phyloP scores from a whole-genome alignment of 116 monocot species.

The Trichopus zeylanicus region DNA sequence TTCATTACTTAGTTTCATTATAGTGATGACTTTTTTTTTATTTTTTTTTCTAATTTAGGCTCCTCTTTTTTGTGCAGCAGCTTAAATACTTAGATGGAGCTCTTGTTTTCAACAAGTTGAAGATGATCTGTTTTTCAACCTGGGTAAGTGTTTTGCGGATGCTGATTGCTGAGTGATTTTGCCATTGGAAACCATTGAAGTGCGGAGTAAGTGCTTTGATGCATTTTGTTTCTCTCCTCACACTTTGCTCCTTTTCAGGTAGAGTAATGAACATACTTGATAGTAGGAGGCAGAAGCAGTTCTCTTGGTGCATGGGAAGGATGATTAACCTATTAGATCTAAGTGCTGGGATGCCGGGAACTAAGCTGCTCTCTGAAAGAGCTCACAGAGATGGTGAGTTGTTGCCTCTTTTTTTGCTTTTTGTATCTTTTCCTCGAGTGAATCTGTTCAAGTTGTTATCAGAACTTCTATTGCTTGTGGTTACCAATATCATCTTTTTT shows the following conservation, averaged over 20 bases:
- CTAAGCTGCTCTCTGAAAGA: constrained; percentile 25
- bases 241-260: not conserved
- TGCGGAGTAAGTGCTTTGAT: not conserved
- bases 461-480: too few relatives aligned
- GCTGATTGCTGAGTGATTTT: not conserved
- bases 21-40: not conserved
- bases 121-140: too few relatives aligned
- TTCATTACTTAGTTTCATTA: not conserved
- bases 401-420: not conserved
- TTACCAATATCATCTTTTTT: too few relatives aligned
- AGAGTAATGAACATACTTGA: constrained; percentile 8
- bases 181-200: not conserved
- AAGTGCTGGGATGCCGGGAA: constrained; percentile 13
- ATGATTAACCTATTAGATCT: constrained; percentile 32
- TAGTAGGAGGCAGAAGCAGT: constrained; percentile 12
- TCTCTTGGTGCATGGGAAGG: constrained; percentile 27
- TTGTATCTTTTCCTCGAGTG: not conserved
- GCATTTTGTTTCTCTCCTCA: not conserved
- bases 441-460: not conserved
- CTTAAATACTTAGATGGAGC: not conserved
- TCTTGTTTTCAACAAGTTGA: not conserved
- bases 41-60: not conserved
- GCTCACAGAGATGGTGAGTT: constrained; percentile 18
- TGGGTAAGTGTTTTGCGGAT: not conserved
- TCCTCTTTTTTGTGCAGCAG: not conserved